Conservation (phyloP, 176 grass and related monocot genomes). For the Neostapfia colusana region DNA sequence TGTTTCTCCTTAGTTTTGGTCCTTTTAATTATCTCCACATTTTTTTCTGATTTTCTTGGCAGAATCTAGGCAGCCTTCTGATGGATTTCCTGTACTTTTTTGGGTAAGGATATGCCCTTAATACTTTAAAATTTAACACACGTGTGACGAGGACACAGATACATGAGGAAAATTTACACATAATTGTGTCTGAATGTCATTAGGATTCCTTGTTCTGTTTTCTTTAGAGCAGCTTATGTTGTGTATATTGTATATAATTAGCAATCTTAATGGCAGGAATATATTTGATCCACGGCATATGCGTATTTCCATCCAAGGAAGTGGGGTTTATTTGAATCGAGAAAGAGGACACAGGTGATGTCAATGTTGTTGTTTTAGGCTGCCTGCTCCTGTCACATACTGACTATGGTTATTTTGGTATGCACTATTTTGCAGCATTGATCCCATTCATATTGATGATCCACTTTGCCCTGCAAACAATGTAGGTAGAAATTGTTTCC, state of each 20-base stretch:
- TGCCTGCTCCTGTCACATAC: conserved; percentile 5
- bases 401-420: conserved; percentile 33
- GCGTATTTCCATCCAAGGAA: conserved; percentile 97
- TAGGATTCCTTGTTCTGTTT: not conserved
- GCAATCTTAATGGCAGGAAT: conserved; percentile 62
- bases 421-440: conserved; percentile 70
- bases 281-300: conserved; percentile 97
- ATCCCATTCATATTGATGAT: conserved; percentile 97
- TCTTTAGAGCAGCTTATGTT: conserved; percentile 10
- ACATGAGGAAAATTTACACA: conserved; percentile 1
- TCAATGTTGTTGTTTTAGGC: conserved; percentile 11
- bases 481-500: conserved; percentile 97
- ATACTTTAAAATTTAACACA: conserved; percentile 20
- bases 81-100: conserved; percentile 99
- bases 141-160: not conserved
- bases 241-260: conserved; percentile 20
- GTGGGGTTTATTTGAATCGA: conserved; percentile 90
- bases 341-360: conserved; percentile 92
- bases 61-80: conserved; percentile 98
- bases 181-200: conserved; percentile 11
- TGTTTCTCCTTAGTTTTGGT: conserved; percentile 9
- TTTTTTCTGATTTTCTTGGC: conserved; percentile 22
- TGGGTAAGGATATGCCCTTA: conserved; percentile 65
- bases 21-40: conserved; percentile 3
- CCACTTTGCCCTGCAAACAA: conserved; percentile 89